Evolutionary conservation across 176 grass and related monocot genomes (phyloP).

Genomic region (Zea luxurians): DNA sequence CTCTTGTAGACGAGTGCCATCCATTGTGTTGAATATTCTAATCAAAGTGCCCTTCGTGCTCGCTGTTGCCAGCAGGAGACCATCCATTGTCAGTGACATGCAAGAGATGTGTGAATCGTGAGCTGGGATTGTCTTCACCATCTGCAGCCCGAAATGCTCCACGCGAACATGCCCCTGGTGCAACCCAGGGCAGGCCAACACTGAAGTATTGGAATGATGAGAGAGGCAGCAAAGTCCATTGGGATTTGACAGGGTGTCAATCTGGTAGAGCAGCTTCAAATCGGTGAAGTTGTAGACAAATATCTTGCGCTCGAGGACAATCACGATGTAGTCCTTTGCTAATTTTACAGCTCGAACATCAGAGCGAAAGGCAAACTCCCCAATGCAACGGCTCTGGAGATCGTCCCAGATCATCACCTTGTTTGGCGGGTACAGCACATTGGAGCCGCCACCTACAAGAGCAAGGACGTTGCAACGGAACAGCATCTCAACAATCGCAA

Average conservation of each 20-base stretch:
- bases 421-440: constrained; percentile 69
- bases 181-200: constrained; percentile 82
- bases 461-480: constrained; percentile 92
- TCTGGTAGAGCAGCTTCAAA: constrained; percentile 89
- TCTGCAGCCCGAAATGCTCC: constrained; percentile 89
- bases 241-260: constrained; percentile 75
- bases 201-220: constrained; percentile 75
- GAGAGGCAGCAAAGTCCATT: constrained; percentile 89
- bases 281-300: constrained; percentile 78
- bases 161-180: constrained; percentile 70
- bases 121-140: constrained; percentile 74
- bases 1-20: constrained; percentile 88
- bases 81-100: constrained; percentile 88
- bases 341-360: constrained; percentile 67
- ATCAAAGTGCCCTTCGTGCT: constrained; percentile 91
- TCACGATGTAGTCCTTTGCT: constrained; percentile 67
- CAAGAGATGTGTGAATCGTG: constrained; percentile 93
- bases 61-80: constrained; percentile 79
- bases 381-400: constrained; percentile 79
- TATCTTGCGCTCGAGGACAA: constrained; percentile 91
- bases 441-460: constrained; percentile 75
- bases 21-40: constrained; percentile 97
- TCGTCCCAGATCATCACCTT: constrained; percentile 98
- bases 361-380: constrained; percentile 81
- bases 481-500: constrained; percentile 86